Evolutionary conservation across 768 basidiomycete genomes (phyloP).

Genomic region (Gyrodon lividus): DNA sequence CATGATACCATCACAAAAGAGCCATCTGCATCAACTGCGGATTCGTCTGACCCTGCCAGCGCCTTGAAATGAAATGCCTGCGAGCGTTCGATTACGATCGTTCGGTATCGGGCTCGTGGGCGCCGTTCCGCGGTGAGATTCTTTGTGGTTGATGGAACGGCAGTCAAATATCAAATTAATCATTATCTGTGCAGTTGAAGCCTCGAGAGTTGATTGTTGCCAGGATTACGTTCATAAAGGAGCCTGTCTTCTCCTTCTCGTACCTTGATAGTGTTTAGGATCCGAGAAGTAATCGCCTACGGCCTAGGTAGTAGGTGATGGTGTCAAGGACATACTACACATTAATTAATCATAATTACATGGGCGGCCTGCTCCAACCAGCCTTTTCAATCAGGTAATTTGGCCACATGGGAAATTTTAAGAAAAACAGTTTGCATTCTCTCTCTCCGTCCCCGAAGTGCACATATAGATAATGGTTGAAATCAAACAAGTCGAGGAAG

Average conservation of each 20-base stretch:
- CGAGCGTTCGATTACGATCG: slow-evolving; percentile 79
- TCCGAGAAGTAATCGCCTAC: slow-evolving; percentile 83
- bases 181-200: slow-evolving; percentile 53
- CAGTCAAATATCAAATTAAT: background rate
- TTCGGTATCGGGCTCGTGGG: slow-evolving; percentile 92
- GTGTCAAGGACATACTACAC: slow-evolving; percentile 91
- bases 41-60: slow-evolving; percentile 69
- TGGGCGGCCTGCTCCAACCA: no score
- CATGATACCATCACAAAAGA: slow-evolving; percentile 52
- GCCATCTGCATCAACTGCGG: slow-evolving; percentile 72
- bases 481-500: slow-evolving; percentile 82
- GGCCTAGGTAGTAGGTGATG: slow-evolving; percentile 81
- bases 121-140: slow-evolving; percentile 89
- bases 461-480: slow-evolving; percentile 73
- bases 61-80: slow-evolving; percentile 69
- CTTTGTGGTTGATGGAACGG: background rate
- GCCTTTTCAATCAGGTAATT: no score
- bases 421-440: no score
- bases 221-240: slow-evolving; percentile 83
- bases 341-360: no score
- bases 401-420: no score
- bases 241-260: slow-evolving; percentile 33
- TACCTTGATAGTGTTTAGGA: slow-evolving; percentile 47
- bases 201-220: slow-evolving; percentile 95
- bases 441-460: slow-evolving; percentile 58